Percentiles rank a stretch among this genome's conserved stretches.
These are phyloP conservation scores for Tremella mesenterica DNA, from an alignment of 768 basidiomycete species.

Conservation along the genomic window DNA sequence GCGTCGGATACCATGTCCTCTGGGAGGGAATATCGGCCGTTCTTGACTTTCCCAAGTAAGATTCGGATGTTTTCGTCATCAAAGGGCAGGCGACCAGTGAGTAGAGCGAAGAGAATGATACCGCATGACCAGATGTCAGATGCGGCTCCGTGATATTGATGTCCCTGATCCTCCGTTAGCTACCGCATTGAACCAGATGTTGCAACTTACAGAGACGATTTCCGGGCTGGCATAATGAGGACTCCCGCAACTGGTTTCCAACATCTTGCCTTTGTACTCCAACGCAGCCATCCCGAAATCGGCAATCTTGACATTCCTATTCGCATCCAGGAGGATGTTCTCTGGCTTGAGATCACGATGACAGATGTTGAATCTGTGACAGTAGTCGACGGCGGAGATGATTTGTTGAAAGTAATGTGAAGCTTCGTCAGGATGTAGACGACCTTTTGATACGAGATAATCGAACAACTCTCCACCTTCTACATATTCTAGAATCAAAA, in stretches of 20 bases:
- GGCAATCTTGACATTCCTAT: conserved; percentile 76
- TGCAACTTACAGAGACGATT: conserved; percentile 60
- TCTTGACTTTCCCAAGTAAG: conserved; percentile 76
- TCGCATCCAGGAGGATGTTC: conserved; percentile 74
- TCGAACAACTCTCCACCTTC: conserved; percentile 96
- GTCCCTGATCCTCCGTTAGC: conserved; percentile 48
- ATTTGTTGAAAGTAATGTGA: conserved; percentile 91
- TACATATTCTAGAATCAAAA: conserved; percentile 87
- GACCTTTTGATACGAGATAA: conserved; percentile 81
- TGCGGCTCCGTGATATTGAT: conserved; percentile 76
- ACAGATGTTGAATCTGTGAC: conserved; percentile 93
- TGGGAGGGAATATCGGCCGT: conserved; percentile 77
- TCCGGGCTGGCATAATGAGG: conserved; percentile 97
- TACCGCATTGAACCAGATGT: not conserved
- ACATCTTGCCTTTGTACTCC: conserved; percentile 69
- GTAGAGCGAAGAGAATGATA: conserved; percentile 80
- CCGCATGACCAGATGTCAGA: conserved; percentile 97
- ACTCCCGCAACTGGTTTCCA: conserved; percentile 91
- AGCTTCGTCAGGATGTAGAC: conserved; percentile 70
- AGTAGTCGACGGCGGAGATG: conserved; percentile 88
- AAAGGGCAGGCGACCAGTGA: conserved; percentile 85
- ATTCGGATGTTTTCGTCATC: conserved; percentile 68
- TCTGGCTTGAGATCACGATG: conserved; percentile 98
- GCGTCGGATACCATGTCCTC: conserved; percentile 70
- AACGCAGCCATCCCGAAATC: conserved; percentile 99